Evolutionary conservation across 1,139 yeast genomes (phyloP).

Genomic region (Pichiaceae sp.): DNA sequence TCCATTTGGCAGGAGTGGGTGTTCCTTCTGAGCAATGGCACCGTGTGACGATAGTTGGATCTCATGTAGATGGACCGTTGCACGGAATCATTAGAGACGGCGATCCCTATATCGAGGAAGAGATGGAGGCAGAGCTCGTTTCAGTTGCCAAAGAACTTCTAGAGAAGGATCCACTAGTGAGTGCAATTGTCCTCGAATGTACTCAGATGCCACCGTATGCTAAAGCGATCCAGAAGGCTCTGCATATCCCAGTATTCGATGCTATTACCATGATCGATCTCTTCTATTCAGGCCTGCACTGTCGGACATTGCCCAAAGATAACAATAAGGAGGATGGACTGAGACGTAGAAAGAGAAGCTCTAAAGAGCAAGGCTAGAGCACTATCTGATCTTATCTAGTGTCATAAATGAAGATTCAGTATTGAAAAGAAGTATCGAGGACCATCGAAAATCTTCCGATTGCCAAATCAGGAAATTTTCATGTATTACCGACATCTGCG

Average conservation of each 20-base stretch:
- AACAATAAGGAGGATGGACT: constrained; percentile 13
- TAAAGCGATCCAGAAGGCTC: constrained; percentile 14
- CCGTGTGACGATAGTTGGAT: constrained; percentile 18
- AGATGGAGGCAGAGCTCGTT: constrained; percentile 21
- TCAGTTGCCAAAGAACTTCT: constrained; percentile 12
- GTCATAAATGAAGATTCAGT: not conserved
- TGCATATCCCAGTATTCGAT: constrained; percentile 9
- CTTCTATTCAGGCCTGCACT: constrained; percentile 20
- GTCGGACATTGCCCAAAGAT: constrained; percentile 15
- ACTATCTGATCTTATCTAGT: not conserved
- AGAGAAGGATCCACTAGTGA: constrained; percentile 4
- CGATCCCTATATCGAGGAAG: constrained; percentile 19
- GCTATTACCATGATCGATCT: constrained; percentile 20
- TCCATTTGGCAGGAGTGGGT: constrained; percentile 24
- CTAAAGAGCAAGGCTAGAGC: constrained; percentile 15
- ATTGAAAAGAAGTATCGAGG: not conserved
- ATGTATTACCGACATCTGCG: not conserved
- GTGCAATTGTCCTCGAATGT: constrained; percentile 12
- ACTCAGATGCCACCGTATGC: constrained; percentile 13
- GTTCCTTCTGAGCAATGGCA: constrained; percentile 11
- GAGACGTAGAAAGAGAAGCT: constrained; percentile 9
- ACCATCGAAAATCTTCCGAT: no score
- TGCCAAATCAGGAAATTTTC: no score
- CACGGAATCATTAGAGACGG: constrained; percentile 19
- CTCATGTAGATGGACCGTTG: constrained; percentile 17